A percentile compares a stretch with the other conserved stretches of the same genome.
Evolutionary conservation across 73 alveolate species (phyloP).

Genomic region (Tetrahymena elliotti): DNA sequence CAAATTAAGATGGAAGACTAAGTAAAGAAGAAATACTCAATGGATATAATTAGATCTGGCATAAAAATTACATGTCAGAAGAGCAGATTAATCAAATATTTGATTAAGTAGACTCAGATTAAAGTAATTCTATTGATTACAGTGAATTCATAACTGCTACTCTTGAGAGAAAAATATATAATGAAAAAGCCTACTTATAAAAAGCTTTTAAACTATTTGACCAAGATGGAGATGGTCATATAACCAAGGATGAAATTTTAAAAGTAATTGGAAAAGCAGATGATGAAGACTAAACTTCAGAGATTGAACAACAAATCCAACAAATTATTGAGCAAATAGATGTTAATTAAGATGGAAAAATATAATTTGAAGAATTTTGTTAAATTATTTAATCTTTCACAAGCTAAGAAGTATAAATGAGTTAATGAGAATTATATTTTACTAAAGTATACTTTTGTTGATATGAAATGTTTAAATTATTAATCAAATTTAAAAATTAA

Average conservation of each 20-base stretch:
- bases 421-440: no score
- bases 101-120: conserved; percentile 44
- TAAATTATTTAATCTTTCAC: neutral
- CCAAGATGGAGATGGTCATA: neutral
- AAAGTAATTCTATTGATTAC: conserved; percentile 50
- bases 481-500: no score
- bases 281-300: neutral
- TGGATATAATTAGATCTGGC: conserved; percentile 25
- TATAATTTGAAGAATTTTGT: neutral
- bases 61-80: conserved; percentile 22
- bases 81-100: conserved; percentile 37
- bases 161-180: conserved; percentile 14
- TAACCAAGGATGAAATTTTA: neutral
- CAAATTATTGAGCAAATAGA: neutral
- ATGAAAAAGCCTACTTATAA: conserved; percentile 20
- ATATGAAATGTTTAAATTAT: no score
- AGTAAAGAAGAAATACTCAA: conserved; percentile 44
- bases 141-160: conserved; percentile 56
- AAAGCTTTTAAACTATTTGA: conserved; percentile 43
- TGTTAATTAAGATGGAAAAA: neutral
- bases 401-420: neutral
- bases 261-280: neutral
- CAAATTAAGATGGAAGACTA: conserved; percentile 43
- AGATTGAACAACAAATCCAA: neutral
- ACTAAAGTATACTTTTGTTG: no score